Evolutionary conservation across 768 basidiomycete species (phyloP).

Genomic region (Leccinum broughii): DNA sequence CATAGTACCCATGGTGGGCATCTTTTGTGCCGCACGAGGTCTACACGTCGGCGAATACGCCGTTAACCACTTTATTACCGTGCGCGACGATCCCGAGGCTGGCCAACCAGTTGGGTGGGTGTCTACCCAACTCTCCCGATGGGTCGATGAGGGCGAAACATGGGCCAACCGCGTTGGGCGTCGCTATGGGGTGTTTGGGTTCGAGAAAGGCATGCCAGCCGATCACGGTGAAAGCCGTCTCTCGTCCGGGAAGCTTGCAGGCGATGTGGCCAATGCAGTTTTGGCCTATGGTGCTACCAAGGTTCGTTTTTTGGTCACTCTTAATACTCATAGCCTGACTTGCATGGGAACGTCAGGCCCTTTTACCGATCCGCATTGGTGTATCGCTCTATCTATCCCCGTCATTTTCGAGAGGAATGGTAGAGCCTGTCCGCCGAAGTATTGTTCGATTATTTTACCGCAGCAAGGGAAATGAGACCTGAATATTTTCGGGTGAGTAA

Average conservation of each 20-base stretch:
- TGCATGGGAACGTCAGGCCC: conserved; percentile 47
- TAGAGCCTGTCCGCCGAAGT: conserved; percentile 57
- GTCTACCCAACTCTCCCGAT: conserved; percentile 45
- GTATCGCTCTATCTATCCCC: conserved; percentile 73
- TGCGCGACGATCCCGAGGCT: conserved; percentile 2
- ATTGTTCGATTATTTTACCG: conserved; percentile 23
- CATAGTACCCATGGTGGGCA: conserved; percentile 66
- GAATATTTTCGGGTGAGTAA: conserved; percentile 31
- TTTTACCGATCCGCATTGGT: conserved; percentile 72
- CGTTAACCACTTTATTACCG: conserved; percentile 41
- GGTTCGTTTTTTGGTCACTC: neutral
- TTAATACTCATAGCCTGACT: neutral
- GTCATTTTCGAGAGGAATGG: conserved; percentile 62
- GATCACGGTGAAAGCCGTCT: conserved; percentile 8
- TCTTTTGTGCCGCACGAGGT: conserved; percentile 69
- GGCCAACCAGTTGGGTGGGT: conserved; percentile 39
- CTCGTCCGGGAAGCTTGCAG: conserved; percentile 50
- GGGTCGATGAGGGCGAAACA: conserved; percentile 77
- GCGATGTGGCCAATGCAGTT: conserved; percentile 80
- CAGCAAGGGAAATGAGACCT: neutral
- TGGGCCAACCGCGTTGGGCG: conserved; percentile 71
- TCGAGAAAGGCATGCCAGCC: conserved; percentile 47
- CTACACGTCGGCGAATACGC: conserved; percentile 70
- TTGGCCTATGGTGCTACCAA: conserved; percentile 68
- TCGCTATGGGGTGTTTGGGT: conserved; percentile 81